These are phyloP conservation scores for Turritis glabra DNA, from an alignment of 345 rosid genomes.

Conservation along the genomic window DNA sequence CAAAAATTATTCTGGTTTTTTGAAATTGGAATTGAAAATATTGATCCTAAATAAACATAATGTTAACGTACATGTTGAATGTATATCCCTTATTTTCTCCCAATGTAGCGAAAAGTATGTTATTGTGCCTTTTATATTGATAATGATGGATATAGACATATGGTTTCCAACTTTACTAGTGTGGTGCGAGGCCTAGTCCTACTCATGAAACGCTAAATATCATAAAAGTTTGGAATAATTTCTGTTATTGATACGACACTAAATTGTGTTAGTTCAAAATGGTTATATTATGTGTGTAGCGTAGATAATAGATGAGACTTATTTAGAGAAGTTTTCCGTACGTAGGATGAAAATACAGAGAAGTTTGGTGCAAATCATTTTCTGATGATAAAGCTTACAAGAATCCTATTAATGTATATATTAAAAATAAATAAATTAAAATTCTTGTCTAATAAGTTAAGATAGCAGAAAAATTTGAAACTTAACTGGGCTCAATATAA, in stretches of 20 bases:
- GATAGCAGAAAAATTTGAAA: not conserved
- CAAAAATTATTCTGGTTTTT: not conserved
- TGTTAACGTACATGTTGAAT: not conserved
- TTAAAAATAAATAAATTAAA: not conserved
- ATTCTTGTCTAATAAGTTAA: not conserved
- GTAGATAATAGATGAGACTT: not conserved
- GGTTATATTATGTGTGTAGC: not conserved
- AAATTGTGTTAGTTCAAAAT: not conserved
- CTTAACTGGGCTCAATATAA: not conserved
- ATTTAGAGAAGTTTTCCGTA: not conserved
- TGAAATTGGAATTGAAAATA: not conserved
- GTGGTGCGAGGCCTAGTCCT: not conserved
- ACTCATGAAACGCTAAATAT: conserved; percentile 3
- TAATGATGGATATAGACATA: conserved; percentile 6
- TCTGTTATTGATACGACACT: not conserved
- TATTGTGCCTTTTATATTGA: conserved; percentile 3
- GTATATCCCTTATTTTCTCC: not conserved
- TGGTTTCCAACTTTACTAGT: conserved; percentile 4
- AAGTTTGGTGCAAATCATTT: not conserved
- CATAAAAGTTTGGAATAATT: not conserved
- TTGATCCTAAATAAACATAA: not conserved
- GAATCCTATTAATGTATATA: not conserved
- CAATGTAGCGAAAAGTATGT: not conserved
- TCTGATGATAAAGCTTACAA: not conserved
- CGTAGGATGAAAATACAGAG: not conserved